A percentile compares a stretch with the other conserved stretches of the same genome.
These are phyloP conservation scores for Yamadazyma sp. DNA, from an alignment of 1,139 yeast species.

Conservation along the genomic window DNA sequence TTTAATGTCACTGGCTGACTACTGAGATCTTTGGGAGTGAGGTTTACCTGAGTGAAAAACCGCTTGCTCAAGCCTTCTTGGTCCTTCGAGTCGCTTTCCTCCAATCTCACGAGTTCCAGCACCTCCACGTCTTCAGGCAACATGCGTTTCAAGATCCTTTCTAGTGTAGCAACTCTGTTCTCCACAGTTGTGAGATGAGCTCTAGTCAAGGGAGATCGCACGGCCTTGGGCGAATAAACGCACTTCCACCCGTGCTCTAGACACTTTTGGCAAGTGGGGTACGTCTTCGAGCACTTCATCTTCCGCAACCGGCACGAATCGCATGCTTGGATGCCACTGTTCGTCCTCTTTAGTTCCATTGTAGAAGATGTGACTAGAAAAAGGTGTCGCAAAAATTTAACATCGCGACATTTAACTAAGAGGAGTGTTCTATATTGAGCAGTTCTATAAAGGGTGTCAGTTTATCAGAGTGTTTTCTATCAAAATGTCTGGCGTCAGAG, in stretches of 20 bases:
- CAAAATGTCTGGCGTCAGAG: constrained; percentile 24
- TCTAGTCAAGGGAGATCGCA: constrained; percentile 28
- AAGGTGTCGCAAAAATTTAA: neutral
- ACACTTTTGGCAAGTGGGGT: constrained; percentile 27
- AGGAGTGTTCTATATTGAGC: too few species aligned
- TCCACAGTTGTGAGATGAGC: constrained; percentile 28
- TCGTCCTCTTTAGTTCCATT: constrained; percentile 1
- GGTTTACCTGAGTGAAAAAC: constrained; percentile 18
- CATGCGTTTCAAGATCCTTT: constrained; percentile 17
- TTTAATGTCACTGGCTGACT: constrained; percentile 19
- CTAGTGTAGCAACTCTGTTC: constrained; percentile 18
- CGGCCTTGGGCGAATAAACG: constrained; percentile 26
- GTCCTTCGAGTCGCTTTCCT: constrained; percentile 12
- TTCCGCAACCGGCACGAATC: constrained; percentile 29
- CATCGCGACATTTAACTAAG: too few species aligned
- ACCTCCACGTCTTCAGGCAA: constrained; percentile 22
- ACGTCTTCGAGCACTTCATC: constrained; percentile 28
- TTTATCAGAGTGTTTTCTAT: constrained; percentile 10
- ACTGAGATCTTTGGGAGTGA: constrained; percentile 19
- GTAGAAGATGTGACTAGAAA: neutral
- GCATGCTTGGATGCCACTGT: constrained; percentile 19
- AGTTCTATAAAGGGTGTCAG: neutral
- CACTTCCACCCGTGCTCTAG: constrained; percentile 30
- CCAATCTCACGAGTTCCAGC: constrained; percentile 18
- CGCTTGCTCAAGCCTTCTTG: constrained; percentile 9